phyloP scores from a whole-genome alignment of 2,329 filamentous ascomycete species.

The Ambrosiella beaveri region DNA sequence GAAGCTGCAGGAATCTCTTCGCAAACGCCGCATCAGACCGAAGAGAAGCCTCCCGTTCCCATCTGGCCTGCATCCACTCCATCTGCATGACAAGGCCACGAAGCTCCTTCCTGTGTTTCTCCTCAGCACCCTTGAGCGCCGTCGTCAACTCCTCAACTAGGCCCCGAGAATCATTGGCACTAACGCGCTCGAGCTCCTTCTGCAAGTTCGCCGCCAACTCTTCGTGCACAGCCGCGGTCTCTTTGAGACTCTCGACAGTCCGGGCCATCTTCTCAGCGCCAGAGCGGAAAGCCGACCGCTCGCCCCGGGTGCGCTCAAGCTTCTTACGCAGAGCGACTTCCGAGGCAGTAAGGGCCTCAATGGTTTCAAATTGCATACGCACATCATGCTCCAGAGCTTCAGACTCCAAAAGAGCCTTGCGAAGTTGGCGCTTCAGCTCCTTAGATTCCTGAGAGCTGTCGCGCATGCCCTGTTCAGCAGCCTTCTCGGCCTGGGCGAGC shows the following conservation, averaged over 20 bases:
- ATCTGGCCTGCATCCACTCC: slow-evolving; percentile 70
- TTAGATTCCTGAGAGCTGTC: slow-evolving; percentile 34
- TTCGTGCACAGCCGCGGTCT: slow-evolving; percentile 17
- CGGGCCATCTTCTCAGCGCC: slow-evolving; percentile 37
- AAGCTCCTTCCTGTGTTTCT: slow-evolving; percentile 56
- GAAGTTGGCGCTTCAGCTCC: slow-evolving; percentile 42
- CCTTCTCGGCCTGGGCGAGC: slow-evolving; percentile 20
- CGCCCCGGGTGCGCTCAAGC: slow-evolving; percentile 50
- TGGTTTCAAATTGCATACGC: slow-evolving; percentile 47
- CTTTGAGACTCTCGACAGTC: slow-evolving; percentile 31
- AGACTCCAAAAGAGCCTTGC: slow-evolving; percentile 43
- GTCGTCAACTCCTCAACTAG: slow-evolving; percentile 20
- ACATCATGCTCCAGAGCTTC: slow-evolving; percentile 59
- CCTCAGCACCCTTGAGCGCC: slow-evolving; percentile 30
- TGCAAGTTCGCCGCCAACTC: slow-evolving; percentile 1
- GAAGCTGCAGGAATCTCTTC: slow-evolving; percentile 66
- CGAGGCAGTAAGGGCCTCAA: slow-evolving; percentile 37
- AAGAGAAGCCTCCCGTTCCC: slow-evolving; percentile 64
- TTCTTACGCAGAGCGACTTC: slow-evolving; percentile 47
- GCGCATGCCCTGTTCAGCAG: slow-evolving; percentile 17
- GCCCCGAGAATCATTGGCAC: slow-evolving; percentile 14
- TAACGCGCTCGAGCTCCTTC: slow-evolving; percentile 16
- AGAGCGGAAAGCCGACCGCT: slow-evolving; percentile 39
- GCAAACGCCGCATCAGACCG: slow-evolving; percentile 67
- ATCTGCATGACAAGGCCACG: slow-evolving; percentile 78